Evolutionary conservation across 78 protist species (phyloP), one percentile per base, ranked within the genome.

Genomic region (Dictyostelium brefeldianum): DNA sequence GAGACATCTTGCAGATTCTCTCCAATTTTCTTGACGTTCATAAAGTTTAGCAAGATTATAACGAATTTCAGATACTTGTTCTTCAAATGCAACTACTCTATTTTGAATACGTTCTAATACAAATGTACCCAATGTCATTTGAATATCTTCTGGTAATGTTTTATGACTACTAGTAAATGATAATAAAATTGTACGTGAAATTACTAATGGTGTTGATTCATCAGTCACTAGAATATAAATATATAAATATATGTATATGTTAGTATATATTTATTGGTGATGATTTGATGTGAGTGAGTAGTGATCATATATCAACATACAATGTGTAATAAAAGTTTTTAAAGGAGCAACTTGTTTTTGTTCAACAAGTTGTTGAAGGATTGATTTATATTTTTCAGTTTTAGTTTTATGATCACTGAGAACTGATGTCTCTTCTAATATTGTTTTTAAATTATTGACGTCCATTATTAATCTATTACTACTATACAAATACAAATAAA

Each of bases 71-170:
- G 96, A 87, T 27, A 92, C 94, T 84, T 96, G 95, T 27, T 89
- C 97, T 83, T 97, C 98, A 78, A 96, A 97, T 9, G 97, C 90
- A 46, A 91, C 81, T 31, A 80, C 81, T 70, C 98, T 90, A 31
- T 89, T 67, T 73, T 90, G 89, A 48, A 95, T 79, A 62, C 71
- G 46, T 4, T 83, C 96, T 57, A 96, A 83, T 15, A 81, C 70
- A 29, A 83, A 74, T 5, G 18, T 54, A 53, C 75, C 22, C 31
- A 95, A 14, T 62, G 20, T 81, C 94, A 79, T 89, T 50, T 48
- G 81, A 7, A 15, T 25, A 31, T 54, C 89, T 8, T 54, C 83
- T 22, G 81, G 25, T 9, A 92, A 46, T 15, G 57, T 25, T 47
- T 65, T 67, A 18, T 92, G 50, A 12, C 47, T 14, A 31, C 4